These are phyloP conservation scores for Brassica hybrid DNA, from an alignment of 441 rosid genomes.

Conservation along the genomic window DNA sequence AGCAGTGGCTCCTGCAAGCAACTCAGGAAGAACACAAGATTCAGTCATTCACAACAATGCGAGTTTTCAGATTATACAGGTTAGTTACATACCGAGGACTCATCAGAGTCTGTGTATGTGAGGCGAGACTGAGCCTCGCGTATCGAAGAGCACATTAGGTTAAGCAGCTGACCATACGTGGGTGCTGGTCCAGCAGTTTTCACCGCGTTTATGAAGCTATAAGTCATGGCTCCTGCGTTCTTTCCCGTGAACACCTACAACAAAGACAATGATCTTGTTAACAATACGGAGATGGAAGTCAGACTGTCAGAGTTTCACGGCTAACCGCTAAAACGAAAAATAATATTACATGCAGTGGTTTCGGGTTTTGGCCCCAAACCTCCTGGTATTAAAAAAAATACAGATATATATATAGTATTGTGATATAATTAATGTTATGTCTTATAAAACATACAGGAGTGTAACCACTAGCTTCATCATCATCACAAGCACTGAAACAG, in stretches of 20 bases:
- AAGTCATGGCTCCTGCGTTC: slow-evolving; percentile 72
- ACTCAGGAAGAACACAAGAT: slow-evolving; percentile 1
- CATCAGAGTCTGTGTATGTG: slow-evolving; percentile 15
- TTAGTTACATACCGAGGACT: slow-evolving; percentile 22
- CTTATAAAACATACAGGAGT: slow-evolving; percentile 50
- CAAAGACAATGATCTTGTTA: slow-evolving; percentile 9
- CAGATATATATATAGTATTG: neutral
- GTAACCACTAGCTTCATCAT: slow-evolving; percentile 56
- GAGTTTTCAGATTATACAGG: neutral
- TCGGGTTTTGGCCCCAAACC: too few relatives aligned
- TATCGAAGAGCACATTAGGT: slow-evolving; percentile 56
- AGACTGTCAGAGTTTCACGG: too few relatives aligned
- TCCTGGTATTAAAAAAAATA: too few relatives aligned
- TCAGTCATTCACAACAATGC: slow-evolving; percentile 1
- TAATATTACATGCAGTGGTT: too few relatives aligned
- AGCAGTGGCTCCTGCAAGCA: slow-evolving; percentile 69
- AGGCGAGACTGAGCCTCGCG: slow-evolving; percentile 50
- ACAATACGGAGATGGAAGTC: neutral
- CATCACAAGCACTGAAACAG: slow-evolving; percentile 78
- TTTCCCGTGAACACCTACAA: slow-evolving; percentile 67
- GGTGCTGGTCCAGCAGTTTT: slow-evolving; percentile 60
- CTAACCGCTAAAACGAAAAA: too few relatives aligned
- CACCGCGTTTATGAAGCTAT: slow-evolving; percentile 50
- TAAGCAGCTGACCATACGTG: slow-evolving; percentile 66
- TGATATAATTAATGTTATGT: slow-evolving; percentile 1